Base-by-base conservation (phyloP, 441 rosid species). In the Erodium chrysanthum region DNA sequence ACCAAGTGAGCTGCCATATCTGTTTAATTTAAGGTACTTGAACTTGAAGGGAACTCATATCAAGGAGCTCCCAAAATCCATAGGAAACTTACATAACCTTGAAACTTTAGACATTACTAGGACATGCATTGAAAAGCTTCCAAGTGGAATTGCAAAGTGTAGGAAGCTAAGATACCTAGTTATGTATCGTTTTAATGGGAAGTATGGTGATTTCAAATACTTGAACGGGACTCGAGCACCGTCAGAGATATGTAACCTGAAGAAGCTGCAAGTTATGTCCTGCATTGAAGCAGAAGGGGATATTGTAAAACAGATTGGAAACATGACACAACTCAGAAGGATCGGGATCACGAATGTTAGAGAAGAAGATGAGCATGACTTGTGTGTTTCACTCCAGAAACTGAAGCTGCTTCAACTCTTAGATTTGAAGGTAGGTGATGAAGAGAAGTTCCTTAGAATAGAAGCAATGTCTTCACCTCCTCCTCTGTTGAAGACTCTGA, bases 251-350 rank as follows among this genome's bases (percentile, higher is more conserved):
- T 52, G 11, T 18, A 18, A 52, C 0, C 60, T 52, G 23, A 52
- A 18, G 25, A 52, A 52, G 22, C 7, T 52, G 23, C 60, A 52
- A 52, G 23, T 52, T 52, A 6, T 52, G 60, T 9, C 10, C 1
- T 18, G 60, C 8, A 6, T 52, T 18, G 60, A 52, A 52, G 11
- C 25, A 52, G 10, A 52, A 5, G 60, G 60, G 6, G 60, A 52
- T 18, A 52, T 18, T 11, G 1, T 52, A 52, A 52, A 17, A 52
- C 23, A 0, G 0, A 2, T 52, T 3, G 54, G 71, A 7, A 44
- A 15, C 69, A 75, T 80, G 81, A 77, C 77, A 11, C 81, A 80
- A n/a, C 76, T 77, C 37, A 73, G 18, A 21, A 68, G 71, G 40
- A 18, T 79, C 15, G 78, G 78, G 11, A 70, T 77, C 37, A 68